Evolutionary conservation across 1,139 yeast genomes (phyloP), one percentile per base, ranked within the genome.

Genomic region (Yamadazyma kanchanaburiensis): DNA sequence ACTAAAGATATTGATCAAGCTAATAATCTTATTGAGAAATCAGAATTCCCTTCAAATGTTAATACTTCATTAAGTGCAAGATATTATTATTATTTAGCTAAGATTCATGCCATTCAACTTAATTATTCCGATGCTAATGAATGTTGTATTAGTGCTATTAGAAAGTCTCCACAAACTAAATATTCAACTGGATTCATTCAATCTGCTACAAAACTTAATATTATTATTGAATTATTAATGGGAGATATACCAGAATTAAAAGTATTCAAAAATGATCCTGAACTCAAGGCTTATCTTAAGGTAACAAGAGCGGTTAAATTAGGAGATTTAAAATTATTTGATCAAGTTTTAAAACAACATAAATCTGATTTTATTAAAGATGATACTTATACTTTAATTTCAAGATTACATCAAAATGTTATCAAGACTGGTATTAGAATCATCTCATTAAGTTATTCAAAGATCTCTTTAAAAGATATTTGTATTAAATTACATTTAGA

Each of bases 201-300:
- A 59, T 77, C 86, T 28, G 94, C 96, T 5, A 81, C 91, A 45
- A 94, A 94, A 62, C 73, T 94, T 45, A 84, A 80, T 52, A 83
- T 91, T 40, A 74, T 89, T 33, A 86, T 91, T 49, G 96, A 94
- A 60, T 70, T 94, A 48, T 74, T 94, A 45, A 89, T 91, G 80
- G 98, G 99, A 31, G 98, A 91, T 49, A 84, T 94, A 47, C 98
- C 98, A n/a, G 96, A 87, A 49, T 70, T 94, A 42, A 73, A 87
- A 31, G 74, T 77, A 25, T 91, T 94, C 70, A 77, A 77, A 49
- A 82, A 82, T 48, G 62, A 80, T 46, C 65, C 83, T 2, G 51
- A 53, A 41, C 70, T 88, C 37, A 74, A 69, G 39, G 95, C 98
- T 19, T 94, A 94, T 55, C 79, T 85, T 46, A 82, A 81, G 40